These are phyloP conservation scores for Triticum dicoccoides DNA, from an alignment of 176 grass and related monocot genomes.

Conservation along the genomic window DNA sequence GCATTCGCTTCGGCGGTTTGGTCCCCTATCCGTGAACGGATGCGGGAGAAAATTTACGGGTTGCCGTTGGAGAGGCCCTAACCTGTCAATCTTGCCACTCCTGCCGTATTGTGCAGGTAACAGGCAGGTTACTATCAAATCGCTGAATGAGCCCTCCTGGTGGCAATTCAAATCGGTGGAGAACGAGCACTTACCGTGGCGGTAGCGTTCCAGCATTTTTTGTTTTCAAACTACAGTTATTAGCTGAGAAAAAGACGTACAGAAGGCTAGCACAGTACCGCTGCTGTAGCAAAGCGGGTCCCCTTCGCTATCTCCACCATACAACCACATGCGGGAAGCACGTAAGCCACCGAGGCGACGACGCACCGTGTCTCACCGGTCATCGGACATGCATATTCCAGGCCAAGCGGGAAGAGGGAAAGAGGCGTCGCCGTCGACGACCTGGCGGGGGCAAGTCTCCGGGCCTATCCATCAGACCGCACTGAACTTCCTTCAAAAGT, in stretches of 20 bases:
- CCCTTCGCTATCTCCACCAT: neutral
- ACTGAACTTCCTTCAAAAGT: too few species aligned
- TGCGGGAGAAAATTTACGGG: too few species aligned
- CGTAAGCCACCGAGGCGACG: neutral
- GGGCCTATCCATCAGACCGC: neutral
- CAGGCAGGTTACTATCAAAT: too few species aligned
- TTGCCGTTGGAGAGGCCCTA: too few species aligned
- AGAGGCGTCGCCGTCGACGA: conserved; percentile 12
- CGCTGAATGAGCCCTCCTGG: neutral
- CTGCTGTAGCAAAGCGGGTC: neutral
- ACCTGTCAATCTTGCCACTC: too few species aligned
- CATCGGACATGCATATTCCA: conserved; percentile 14
- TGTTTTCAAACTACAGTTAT: neutral
- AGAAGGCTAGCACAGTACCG: too few species aligned
- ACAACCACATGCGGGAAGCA: neutral
- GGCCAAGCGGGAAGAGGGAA: neutral
- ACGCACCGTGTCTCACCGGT: neutral
- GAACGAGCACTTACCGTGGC: neutral
- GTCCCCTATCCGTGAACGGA: too few species aligned
- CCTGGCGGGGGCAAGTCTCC: neutral
- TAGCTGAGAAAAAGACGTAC: conserved; percentile 9
- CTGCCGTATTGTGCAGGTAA: too few species aligned
- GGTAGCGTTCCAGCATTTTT: neutral
- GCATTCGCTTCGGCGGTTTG: too few species aligned
- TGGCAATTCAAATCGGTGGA: neutral